Evolutionary conservation across 192 early-diverging fungal genomes (phyloP), one percentile per base, ranked within the genome.

Genomic region (Coemansia sp.): DNA sequence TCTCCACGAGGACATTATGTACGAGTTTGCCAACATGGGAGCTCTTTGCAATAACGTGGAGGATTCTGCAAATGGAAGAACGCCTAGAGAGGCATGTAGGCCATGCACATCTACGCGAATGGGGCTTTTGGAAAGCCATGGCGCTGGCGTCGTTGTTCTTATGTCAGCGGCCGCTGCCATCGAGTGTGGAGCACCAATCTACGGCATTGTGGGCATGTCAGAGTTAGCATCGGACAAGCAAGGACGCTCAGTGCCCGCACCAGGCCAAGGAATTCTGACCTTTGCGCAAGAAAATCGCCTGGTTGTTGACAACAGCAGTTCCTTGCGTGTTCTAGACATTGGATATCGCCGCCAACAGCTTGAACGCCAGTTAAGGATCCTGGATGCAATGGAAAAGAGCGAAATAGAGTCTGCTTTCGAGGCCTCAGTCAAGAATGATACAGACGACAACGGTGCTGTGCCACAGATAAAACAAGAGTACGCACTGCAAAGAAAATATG

Each of bases 11-110:
- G 94, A 93, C 64, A 88, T 91, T 26, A 90, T 90, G 1, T 88
- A 92, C 67, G 96, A 96, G 80, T 98, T 98, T 75, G 93, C 92
- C 68, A 92, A 93, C 87, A 98, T 98, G 94, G 95, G 94, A 76
- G 96, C 96, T 8, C 94, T 94, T 19, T 89, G 88, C 74, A 94
- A 92, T 74, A 80, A 90, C 42, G 79, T 88, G 44, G 91, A 93
- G 19, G 96, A 98, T 76, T 82, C 93, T 59, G 92, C 89, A 6
- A 84, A 86, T 19, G 96, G 96, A n/a, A 90, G 96, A 62, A 90
- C 91, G 7, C 91, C 92, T 16, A 61, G 80, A 45, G 96, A 98
- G 64, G 95, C 94, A 92, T 92, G 87, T 72, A 89, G 96, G 26
- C 96, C 96, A 61, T 90, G 93, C 16, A 92, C 94, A 49, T 87